Percentiles rank a stretch among this genome's conserved stretches.
Conservation (phyloP, 257 asterid species). For the Ocimum tenuiflorum region DNA sequence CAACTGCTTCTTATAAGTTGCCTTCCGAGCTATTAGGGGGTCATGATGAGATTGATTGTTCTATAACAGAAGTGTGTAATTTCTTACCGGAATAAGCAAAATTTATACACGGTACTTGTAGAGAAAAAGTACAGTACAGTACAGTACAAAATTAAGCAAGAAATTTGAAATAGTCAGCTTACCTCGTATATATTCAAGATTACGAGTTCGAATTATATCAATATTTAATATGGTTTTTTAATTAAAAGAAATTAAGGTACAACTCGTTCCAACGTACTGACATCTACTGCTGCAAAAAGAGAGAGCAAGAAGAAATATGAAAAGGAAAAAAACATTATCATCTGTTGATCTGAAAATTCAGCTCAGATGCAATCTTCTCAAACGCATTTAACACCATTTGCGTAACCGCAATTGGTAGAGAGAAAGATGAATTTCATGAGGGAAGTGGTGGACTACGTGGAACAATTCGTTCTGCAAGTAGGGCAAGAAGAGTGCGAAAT, state of each 20-base stretch:
- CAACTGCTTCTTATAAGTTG: too few species aligned
- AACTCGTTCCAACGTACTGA: neutral
- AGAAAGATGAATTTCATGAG: conserved; percentile 18
- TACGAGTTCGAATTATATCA: too few species aligned
- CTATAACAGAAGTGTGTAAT: too few species aligned
- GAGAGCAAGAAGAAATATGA: neutral
- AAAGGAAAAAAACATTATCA: neutral
- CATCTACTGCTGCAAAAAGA: neutral
- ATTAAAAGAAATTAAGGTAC: neutral
- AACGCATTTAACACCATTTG: neutral
- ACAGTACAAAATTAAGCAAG: too few species aligned
- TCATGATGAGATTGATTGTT: too few species aligned
- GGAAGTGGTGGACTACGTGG: conserved; percentile 5
- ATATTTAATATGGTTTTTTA: too few species aligned
- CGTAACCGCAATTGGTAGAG: neutral
- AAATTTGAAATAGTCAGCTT: too few species aligned
- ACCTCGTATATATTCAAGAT: too few species aligned
- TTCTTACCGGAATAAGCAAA: too few species aligned
- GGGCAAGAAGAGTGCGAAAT: conserved; percentile 46
- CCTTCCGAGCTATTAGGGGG: too few species aligned
- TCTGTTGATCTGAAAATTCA: neutral
- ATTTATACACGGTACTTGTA: too few species aligned
- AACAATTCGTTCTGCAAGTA: conserved; percentile 43
- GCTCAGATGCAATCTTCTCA: neutral
- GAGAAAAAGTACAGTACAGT: too few species aligned